Evolutionary conservation across 31 red algal genomes (phyloP).

Genomic region (Asparagopsis taxiformis): DNA sequence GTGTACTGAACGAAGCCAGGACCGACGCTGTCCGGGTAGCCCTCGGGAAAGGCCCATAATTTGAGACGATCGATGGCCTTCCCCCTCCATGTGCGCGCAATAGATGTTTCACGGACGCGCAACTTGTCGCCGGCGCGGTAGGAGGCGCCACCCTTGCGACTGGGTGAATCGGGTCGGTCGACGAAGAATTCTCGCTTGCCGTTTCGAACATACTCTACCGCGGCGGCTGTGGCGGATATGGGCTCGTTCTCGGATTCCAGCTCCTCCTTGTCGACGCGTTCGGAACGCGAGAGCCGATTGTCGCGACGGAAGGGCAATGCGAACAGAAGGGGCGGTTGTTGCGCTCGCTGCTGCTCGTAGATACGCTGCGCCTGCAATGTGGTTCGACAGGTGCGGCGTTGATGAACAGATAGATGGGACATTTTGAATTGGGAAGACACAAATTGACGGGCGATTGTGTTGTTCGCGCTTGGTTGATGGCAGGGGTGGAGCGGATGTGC

Average conservation of each 20-base stretch:
- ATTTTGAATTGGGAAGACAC: no score
- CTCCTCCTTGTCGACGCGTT: slow-evolving; percentile 49
- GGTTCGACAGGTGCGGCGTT: not conserved
- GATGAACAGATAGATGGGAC: not conserved
- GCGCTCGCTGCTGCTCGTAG: not conserved
- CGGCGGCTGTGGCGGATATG: slow-evolving; percentile 32
- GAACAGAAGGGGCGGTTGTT: slow-evolving; percentile 1
- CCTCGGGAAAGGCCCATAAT: slow-evolving; percentile 77
- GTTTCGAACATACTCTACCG: slow-evolving; percentile 58
- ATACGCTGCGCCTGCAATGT: not conserved
- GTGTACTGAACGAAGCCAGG: slow-evolving; percentile 88
- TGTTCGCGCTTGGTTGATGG: no score
- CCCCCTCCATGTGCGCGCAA: slow-evolving; percentile 64
- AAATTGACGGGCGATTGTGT: no score
- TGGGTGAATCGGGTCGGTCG: slow-evolving; percentile 15
- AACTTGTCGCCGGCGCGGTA: slow-evolving; percentile 46
- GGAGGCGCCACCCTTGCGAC: not conserved
- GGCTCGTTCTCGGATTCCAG: slow-evolving; percentile 34
- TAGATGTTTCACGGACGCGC: slow-evolving; percentile 45
- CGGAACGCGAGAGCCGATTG: not conserved
- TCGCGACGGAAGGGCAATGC: slow-evolving; percentile 7
- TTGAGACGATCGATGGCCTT: slow-evolving; percentile 78
- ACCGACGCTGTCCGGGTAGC: slow-evolving; percentile 85
- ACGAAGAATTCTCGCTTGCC: slow-evolving; percentile 71
- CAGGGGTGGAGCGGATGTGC: no score